Evolutionary conservation across 2,329 filamentous ascomycete species (phyloP).

Genomic region (Fusarium verticillioides): DNA sequence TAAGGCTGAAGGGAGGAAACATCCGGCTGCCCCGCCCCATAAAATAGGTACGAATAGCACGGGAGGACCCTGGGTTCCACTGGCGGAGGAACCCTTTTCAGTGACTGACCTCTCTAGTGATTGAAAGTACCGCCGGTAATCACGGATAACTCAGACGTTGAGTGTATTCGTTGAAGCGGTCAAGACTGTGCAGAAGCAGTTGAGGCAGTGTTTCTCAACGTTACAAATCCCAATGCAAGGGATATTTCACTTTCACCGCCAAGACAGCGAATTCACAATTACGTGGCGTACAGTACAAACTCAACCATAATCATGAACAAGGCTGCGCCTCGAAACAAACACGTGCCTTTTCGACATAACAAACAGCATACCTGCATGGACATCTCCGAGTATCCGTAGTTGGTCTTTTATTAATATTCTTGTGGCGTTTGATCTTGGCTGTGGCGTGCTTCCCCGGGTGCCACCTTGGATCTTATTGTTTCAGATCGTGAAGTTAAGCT

Average conservation of each 20-base stretch:
- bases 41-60: neutral
- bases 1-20: conserved; percentile 3
- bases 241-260: neutral
- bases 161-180: neutral
- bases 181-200: neutral
- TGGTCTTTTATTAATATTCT: neutral
- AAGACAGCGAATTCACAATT: neutral
- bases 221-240: neutral
- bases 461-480: neutral
- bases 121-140: neutral
- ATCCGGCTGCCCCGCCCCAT: conserved; percentile 1
- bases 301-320: conserved; percentile 2
- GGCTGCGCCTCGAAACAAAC: neutral
- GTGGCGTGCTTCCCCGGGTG: neutral
- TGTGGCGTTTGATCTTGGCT: neutral
- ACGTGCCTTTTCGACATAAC: neutral
- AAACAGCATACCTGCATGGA: neutral
- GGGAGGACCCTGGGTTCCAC: neutral
- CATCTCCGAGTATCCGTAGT: neutral
- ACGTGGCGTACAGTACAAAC: neutral
- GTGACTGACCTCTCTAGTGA: neutral
- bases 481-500: neutral
- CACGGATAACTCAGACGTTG: neutral
- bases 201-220: neutral
- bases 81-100: neutral